A percentile compares a stretch with the other conserved stretches of the same genome.
Conservation (phyloP, 106 monocot genomes). For the Platanthera zijinensis region DNA sequence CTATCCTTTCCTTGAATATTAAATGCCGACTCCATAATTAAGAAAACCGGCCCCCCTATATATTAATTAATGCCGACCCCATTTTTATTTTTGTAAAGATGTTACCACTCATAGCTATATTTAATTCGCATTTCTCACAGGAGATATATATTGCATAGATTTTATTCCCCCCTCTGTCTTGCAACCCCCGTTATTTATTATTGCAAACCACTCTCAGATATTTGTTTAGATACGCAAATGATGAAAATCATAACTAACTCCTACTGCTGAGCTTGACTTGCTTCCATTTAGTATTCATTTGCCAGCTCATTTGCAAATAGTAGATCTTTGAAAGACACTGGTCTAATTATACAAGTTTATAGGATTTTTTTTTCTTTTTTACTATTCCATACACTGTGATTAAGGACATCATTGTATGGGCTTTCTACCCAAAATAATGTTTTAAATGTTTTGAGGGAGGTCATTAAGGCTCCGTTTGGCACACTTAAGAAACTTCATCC, state of each 20-base stretch:
- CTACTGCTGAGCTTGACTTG: background rate
- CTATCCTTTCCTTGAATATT: background rate
- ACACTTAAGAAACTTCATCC: too few species aligned
- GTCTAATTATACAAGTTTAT: too few species aligned
- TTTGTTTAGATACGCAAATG: background rate
- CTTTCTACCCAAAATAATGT: too few species aligned
- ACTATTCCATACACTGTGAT: too few species aligned
- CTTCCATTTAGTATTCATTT: too few species aligned
- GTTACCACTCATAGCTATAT: background rate
- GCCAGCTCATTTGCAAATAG: too few species aligned
- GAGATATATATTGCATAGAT: background rate
- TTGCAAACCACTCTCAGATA: background rate
- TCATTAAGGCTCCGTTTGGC: too few species aligned
- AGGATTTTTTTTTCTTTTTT: too few species aligned
- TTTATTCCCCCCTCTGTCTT: background rate
- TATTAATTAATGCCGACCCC: background rate
- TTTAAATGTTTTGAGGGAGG: too few species aligned
- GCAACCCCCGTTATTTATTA: background rate
- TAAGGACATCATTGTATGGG: too few species aligned
- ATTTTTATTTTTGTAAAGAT: background rate
- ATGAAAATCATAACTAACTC: background rate
- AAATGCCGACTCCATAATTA: background rate
- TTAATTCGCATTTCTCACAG: background rate
- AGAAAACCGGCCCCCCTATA: background rate
- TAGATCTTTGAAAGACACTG: too few species aligned